phyloP scores from a whole-genome alignment of 139 green algal genomes.

The Chlorella vulgaris region DNA sequence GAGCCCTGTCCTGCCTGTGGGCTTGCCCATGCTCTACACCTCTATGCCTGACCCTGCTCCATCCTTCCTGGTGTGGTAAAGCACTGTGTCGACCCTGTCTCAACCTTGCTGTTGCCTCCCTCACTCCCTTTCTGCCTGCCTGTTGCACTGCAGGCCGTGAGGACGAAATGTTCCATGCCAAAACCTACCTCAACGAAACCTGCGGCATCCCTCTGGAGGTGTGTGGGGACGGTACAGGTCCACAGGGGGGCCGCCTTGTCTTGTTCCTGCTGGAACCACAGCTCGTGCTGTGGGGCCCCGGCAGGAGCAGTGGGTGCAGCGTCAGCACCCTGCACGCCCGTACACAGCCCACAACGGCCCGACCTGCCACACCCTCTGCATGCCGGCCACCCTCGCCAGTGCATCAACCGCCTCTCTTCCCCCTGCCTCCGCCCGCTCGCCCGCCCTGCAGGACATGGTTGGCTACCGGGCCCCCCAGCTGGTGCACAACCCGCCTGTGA shows the following conservation, averaged over 20 bases:
- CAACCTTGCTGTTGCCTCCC: not conserved
- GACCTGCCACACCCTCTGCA: too few species aligned
- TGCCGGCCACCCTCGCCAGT: too few species aligned
- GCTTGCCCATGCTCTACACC: not conserved
- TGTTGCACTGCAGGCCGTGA: not conserved
- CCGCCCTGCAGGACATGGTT: conserved; percentile 24
- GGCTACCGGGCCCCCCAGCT: conserved; percentile 40
- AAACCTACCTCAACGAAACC: conserved; percentile 15
- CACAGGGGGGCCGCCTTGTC: not conserved
- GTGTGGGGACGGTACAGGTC: too few species aligned
- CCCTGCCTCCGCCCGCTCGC: not conserved
- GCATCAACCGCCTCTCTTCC: not conserved
- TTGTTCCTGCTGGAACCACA: not conserved
- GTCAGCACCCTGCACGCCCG: too few species aligned
- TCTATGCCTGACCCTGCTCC: too few species aligned
- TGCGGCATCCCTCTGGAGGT: conserved; percentile 32
- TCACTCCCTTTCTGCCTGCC: not conserved
- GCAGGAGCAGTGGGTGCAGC: not conserved
- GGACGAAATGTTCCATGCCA: conserved; percentile 11
- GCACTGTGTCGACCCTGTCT: too few species aligned
- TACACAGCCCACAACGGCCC: too few species aligned
- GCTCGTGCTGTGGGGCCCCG: not conserved
- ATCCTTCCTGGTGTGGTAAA: too few species aligned
- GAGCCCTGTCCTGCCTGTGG: not conserved
- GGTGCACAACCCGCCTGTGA: conserved; percentile 34